Base-by-base conservation (phyloP, 306 rosid genomes). In the Luffa aegyptiaca region DNA sequence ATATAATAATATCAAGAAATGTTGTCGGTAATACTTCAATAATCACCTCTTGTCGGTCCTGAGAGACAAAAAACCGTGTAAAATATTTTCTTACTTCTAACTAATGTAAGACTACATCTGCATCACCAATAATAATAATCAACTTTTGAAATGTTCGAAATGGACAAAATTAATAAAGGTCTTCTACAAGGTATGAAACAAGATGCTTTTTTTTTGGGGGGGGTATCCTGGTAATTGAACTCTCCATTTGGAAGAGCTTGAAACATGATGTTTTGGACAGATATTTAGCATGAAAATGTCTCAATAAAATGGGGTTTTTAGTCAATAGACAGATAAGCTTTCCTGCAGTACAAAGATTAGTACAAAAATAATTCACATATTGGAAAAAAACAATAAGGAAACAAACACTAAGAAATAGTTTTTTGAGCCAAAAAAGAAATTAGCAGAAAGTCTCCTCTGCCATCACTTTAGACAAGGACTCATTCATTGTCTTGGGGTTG, bases 401-500 rank as follows among this genome's bases (percentile, higher is more conserved):
- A 3, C 55, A 26, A 20, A 41, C 75, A 68, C 76, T 21, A 3
- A 2, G n/a, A 49, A 48, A 72, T n/a, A 31, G 59, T 26, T 46
- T 5, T 72, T 48, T 49, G 13, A 26, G 42, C 11, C 20, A 26
- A 12, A 72, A 72, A 21, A 12, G 49, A 72, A 21, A 8, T 66
- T 39, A 8, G 33, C 26, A 63, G 45, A 6, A 63, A 16, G 21
- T 68, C 35, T 8, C 75, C 52, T 18, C 9, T 66, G 75, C 39
- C 76, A 74, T 33, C 62, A 33, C 62, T 48, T 75, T 10, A 39
- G 65, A 52, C 18, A 75, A 52, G 16, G 46, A 55, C 79, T 17
- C 65, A 17, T 75, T 45, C 31, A 18, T 75, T 21, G 59, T 26
- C 42, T 53, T 75, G 64, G 79, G 75, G 75, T 66, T 68, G 75